phyloP scores from a whole-genome alignment of 306 rosid genomes.

The Dryas drummondii region DNA sequence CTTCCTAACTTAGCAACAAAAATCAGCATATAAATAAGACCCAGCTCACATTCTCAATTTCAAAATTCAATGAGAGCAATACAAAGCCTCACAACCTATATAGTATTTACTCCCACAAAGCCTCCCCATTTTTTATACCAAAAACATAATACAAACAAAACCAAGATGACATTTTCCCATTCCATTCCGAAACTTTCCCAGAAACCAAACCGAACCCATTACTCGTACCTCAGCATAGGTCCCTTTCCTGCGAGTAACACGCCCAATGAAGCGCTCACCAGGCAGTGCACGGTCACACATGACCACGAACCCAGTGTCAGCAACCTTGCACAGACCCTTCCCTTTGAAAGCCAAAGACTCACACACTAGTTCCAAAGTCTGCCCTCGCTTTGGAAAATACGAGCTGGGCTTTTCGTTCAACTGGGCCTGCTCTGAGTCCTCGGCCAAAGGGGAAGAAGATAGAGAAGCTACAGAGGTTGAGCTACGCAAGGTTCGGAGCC shows the following conservation, averaged over 20 bases:
- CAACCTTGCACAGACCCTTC: conserved; percentile 83
- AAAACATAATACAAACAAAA: not conserved
- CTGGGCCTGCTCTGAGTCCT: conserved; percentile 40
- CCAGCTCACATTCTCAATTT: not conserved
- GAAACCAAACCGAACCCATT: conserved; percentile 16
- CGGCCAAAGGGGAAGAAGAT: conserved; percentile 36
- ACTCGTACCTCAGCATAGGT: conserved; percentile 72
- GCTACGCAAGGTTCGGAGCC: conserved; percentile 38
- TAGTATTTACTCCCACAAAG: not conserved
- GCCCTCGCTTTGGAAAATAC: conserved; percentile 85
- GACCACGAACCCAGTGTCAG: conserved; percentile 75
- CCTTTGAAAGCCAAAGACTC: conserved; percentile 88
- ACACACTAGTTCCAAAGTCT: conserved; percentile 75
- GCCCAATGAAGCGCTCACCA: conserved; percentile 89
- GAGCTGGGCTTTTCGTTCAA: conserved; percentile 34
- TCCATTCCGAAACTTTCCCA: not conserved
- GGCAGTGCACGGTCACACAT: conserved; percentile 94
- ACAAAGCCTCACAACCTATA: not conserved
- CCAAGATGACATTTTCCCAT: not conserved
- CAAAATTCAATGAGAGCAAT: not conserved
- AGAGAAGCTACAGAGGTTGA: conserved; percentile 35
- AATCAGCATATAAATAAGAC: not conserved
- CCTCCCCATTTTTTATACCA: not conserved
- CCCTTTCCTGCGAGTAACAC: conserved; percentile 78
- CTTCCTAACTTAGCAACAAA: not conserved